Base-by-base conservation (phyloP, 371 early-diverging fungal species). In the Actinomucor elegans region DNA sequence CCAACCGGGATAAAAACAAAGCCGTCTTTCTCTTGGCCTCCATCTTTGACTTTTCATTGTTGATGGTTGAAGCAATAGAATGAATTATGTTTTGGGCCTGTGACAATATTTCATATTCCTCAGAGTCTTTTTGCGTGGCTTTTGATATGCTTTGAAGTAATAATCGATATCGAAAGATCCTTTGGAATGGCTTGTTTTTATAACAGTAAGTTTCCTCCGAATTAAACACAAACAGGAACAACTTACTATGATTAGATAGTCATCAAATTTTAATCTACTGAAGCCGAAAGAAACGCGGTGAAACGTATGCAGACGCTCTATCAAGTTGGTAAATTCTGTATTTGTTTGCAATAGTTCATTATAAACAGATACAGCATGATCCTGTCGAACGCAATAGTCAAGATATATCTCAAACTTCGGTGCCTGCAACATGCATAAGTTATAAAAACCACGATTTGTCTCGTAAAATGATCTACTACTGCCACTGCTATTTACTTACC, bases 191-290 rank as follows among this genome's bases (percentile, higher is more conserved):
- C 77, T 77, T n/a, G 8, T n/a, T 31, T 26, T 29, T 29, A 26
- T 41, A 11, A 24, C 6, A 15, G 9, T 12, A 31, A 37, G 9
- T 20, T 29, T 1, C 24, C n/a, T 6, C 10, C 3, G 44, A 35
- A 2, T 20, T 35, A 9, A 9, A 37, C 18, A 35, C 4, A 5
- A 4, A 24, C 27, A 17, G 12, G 18, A 12, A 4, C 11, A 9
- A 12, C 34, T 57, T 69, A 73, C 77, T 64, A 59, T 74, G 17
- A 74, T 74, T 34, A 77, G 31, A 44, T 74, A 77, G 23, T 77
- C 78, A 28, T 66, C 66, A 43, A 77, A 69, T n/a, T 62, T 64
- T 8, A 75, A 57, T 18, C 57, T 35, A 31, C 51, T 65, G 20
- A 48, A 48, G 12, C 58, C 57, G 27, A 45, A 52, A 3, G 61